Evolutionary conservation across 2,329 filamentous ascomycete species (phyloP).

Genomic region (Fusarium goolgardi): DNA sequence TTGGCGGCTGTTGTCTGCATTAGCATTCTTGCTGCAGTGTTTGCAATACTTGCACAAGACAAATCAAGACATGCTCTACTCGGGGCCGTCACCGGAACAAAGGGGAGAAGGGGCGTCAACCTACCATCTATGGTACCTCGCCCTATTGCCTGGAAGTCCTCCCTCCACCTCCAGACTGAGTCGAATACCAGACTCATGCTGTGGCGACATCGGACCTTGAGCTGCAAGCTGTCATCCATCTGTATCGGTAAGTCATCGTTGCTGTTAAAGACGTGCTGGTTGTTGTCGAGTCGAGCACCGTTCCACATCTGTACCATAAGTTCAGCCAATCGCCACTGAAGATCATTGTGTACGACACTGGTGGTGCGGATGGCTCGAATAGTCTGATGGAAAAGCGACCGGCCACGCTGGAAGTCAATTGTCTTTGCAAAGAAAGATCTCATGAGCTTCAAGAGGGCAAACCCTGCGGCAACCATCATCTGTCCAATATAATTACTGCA

Average conservation of each 20-base stretch:
- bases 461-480: constrained; percentile 85
- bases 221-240: constrained; percentile 77
- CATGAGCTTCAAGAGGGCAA: constrained; percentile 81
- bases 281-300: constrained; percentile 66
- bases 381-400: constrained; percentile 76
- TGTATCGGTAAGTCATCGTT: constrained; percentile 62
- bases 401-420: constrained; percentile 75
- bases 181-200: constrained; percentile 89
- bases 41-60: constrained; percentile 37
- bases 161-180: constrained; percentile 86
- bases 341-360: constrained; percentile 80
- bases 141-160: constrained; percentile 79
- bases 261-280: constrained; percentile 60
- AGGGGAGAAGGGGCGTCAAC: constrained; percentile 48
- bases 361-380: constrained; percentile 77
- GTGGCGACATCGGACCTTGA: constrained; percentile 85
- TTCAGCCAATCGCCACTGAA: constrained; percentile 82
- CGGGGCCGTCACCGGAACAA: constrained; percentile 23
- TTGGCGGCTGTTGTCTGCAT: constrained; percentile 69
- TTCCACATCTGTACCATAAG: constrained; percentile 92
- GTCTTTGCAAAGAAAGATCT: constrained; percentile 79
- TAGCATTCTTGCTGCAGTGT: constrained; percentile 34
- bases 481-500: constrained; percentile 83
- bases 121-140: constrained; percentile 77
- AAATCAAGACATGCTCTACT: constrained; percentile 46